Conservation (phyloP, 495 filamentous ascomycete genomes). For the Polyplosphaeria fusca region DNA sequence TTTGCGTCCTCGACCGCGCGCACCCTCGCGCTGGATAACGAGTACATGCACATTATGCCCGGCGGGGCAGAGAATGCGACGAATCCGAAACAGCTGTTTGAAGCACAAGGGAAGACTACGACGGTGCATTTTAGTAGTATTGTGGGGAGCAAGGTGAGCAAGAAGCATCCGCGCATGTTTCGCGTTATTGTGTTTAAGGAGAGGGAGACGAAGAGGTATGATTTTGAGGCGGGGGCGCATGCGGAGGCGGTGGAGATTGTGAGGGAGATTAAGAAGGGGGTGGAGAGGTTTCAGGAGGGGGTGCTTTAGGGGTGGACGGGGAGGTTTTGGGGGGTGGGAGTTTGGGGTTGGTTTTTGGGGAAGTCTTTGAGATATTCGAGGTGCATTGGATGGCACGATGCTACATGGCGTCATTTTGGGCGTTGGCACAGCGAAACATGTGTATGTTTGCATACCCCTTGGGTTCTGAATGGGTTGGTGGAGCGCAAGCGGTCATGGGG, state of each 20-base stretch:
- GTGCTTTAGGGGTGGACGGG: too few relatives aligned
- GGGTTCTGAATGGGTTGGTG: too few relatives aligned
- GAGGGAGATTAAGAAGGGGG: slow-evolving; percentile 72
- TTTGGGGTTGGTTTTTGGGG: too few relatives aligned
- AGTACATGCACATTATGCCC: slow-evolving; percentile 94
- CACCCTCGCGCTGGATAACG: slow-evolving; percentile 84
- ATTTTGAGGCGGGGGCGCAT: slow-evolving; percentile 82
- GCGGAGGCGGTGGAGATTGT: slow-evolving; percentile 88
- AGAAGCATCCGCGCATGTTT: slow-evolving; percentile 88
- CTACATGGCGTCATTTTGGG: too few relatives aligned
- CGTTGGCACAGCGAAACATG: too few relatives aligned
- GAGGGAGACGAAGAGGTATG: slow-evolving; percentile 89
- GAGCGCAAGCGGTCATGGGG: too few relatives aligned
- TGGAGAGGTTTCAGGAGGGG: slow-evolving; percentile 31
- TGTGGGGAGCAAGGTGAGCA: slow-evolving; percentile 86
- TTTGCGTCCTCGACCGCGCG: slow-evolving; percentile 81
- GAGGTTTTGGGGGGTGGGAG: too few relatives aligned
- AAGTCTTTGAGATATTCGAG: too few relatives aligned
- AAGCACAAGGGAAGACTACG: slow-evolving; percentile 64
- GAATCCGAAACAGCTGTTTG: slow-evolving; percentile 45
- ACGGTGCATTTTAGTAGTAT: slow-evolving; percentile 91
- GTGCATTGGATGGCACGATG: too few relatives aligned
- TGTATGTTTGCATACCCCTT: too few relatives aligned
- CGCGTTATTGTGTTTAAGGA: slow-evolving; percentile 78
- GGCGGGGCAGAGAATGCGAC: slow-evolving; percentile 44